Evolutionary conservation across 2,329 filamentous ascomycete genomes (phyloP), one percentile per base, ranked within the genome.

Genomic region (Pseudophaeomoniella oleicola): DNA sequence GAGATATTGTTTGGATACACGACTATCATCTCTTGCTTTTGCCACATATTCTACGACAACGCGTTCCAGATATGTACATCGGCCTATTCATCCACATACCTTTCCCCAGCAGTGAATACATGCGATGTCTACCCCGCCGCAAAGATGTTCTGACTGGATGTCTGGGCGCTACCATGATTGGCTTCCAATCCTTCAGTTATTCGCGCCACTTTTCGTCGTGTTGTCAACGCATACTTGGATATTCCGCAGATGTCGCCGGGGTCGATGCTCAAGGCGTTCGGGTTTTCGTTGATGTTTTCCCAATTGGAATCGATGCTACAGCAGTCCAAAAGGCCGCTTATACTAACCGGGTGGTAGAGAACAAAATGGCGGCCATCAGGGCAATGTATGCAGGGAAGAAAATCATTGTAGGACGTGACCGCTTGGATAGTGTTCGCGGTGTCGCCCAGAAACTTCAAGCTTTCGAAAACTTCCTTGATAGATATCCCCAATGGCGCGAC

Each of bases 371-470:
- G 37, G 76, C 74, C 0, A 73, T 94, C 36, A 78, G 75, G 50
- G 72, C 78, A 44, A 63, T 90, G 47, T 94, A 94, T 53, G 69
- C 69, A n/a, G 86, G 79, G 42, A 92, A 88, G 63, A 93, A 92
- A 62, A 80, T 96, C 48, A 94, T 96, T 48, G 86, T 96, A 38
- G 88, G 88, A 9, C 78, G 88, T 48, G 88, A 96, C 57, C 78
- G 88, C n/a, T 65, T 96, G 36, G 88, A 96, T 57, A 88, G 82
- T 49, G 85, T 93, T 32, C 75, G 87, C 43, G 88, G 90, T 52
- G 87, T 96, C 11, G 78, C 84, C n/a, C 88, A 94, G 59, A 96
- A 96, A 60, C 68, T 96, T 19, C 82, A 92, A 63, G 88, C 87
- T 0, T 96, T 94, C 54, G 85, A 94, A 58, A 73, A 81, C 40